phyloP scores from a whole-genome alignment of 2,329 filamentous ascomycete species.

The Atkinsonella hypoxylon region DNA sequence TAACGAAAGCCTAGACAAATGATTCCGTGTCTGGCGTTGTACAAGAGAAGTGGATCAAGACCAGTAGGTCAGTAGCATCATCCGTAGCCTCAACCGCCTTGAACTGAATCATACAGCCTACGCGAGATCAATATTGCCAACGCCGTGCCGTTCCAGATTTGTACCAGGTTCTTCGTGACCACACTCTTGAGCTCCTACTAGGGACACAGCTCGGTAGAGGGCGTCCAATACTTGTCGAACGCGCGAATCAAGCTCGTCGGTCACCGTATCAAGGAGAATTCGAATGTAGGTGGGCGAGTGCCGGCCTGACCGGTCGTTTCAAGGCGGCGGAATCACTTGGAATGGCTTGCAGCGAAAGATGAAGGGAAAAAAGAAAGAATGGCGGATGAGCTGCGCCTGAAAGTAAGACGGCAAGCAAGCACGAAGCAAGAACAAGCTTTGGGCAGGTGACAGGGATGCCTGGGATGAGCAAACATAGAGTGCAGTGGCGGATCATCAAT shows the following conservation, averaged over 20 bases:
- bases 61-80: neutral
- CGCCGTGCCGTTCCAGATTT: neutral
- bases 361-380: neutral
- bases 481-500: neutral
- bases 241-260: neutral
- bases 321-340: neutral
- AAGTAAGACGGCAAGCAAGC: neutral
- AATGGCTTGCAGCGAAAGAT: neutral
- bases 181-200: neutral
- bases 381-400: neutral
- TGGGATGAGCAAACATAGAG: neutral
- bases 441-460: neutral
- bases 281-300: neutral
- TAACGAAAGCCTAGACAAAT: constrained; percentile 4
- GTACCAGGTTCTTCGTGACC: neutral
- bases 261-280: neutral
- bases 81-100: constrained; percentile 1
- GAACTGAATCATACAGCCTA: constrained; percentile 1
- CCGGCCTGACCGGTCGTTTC: neutral
- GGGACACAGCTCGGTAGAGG: neutral
- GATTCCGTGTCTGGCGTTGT: constrained; percentile 2
- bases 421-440: neutral
- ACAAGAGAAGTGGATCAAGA: constrained; percentile 6
- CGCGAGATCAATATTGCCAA: constrained; percentile 3
- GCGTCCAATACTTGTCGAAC: neutral